phyloP scores from a whole-genome alignment of 306 rosid genomes.

The Ceratonia siliqua region DNA sequence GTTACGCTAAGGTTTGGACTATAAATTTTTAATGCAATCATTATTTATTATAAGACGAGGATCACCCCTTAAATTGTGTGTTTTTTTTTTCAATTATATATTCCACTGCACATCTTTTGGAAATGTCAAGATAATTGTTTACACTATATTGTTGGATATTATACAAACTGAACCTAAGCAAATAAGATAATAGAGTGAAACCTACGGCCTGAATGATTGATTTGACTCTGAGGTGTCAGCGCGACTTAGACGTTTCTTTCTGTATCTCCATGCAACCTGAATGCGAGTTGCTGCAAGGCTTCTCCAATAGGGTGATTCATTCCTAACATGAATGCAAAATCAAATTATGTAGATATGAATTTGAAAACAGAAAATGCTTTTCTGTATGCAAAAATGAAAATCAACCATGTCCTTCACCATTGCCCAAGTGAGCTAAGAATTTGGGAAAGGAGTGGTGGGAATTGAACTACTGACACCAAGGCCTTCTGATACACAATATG shows the following conservation, averaged over 20 bases:
- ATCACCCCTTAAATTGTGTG: too few relatives aligned
- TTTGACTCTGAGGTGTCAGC: conserved; percentile 33
- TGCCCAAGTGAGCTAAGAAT: too few relatives aligned
- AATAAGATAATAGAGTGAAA: neutral
- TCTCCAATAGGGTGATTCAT: conserved; percentile 82
- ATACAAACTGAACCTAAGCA: neutral
- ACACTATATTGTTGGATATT: neutral
- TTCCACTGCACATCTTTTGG: too few relatives aligned
- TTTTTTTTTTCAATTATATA: too few relatives aligned
- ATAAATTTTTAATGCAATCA: too few relatives aligned
- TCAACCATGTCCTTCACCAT: neutral
- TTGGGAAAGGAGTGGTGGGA: too few relatives aligned
- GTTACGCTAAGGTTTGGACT: too few relatives aligned
- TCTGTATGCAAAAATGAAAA: neutral
- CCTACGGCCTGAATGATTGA: neutral
- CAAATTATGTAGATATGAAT: neutral
- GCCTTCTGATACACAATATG: too few relatives aligned
- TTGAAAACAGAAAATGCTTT: neutral
- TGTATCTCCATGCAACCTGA: conserved; percentile 82
- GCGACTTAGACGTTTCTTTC: conserved; percentile 54
- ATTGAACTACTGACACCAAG: too few relatives aligned
- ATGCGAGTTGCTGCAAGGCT: conserved; percentile 62
- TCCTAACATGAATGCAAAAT: conserved; percentile 41
- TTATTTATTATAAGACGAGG: too few relatives aligned
- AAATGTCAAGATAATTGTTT: too few relatives aligned